Evolutionary conservation across 2,329 filamentous ascomycete species (phyloP), one percentile per base, ranked within the genome.

Genomic region (Celoporthe dispersa): DNA sequence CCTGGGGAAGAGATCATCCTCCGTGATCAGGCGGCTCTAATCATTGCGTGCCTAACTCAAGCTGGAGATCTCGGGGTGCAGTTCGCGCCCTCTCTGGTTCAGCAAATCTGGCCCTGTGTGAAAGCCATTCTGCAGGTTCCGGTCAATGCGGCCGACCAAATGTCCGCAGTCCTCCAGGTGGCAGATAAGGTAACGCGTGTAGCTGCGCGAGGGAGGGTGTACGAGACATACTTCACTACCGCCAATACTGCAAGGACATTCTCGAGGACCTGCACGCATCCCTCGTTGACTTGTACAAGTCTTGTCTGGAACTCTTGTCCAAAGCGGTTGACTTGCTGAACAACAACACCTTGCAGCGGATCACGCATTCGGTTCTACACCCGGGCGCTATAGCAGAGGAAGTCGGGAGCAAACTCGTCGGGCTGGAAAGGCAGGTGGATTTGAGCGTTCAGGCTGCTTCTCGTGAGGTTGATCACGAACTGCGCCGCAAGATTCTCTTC

Each of bases 31-130:
- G 51, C 64, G 8, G 64, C 48, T 28, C 5, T 39, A 0, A 44
- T 66, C 48, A 41, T 66, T n/a, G 6, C 48, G 31, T 66, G 64
- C 35, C 48, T 66, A 8, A 66, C 64, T n/a, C 59, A 41, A 31
- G 64, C 64, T n/a, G 64, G 64, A 9, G 37, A 66, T n/a, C 25
- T 57, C 35, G 64, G 64, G 7, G 12, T 41, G 14, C 3, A 44
- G 5, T 66, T 66, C 35, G 64, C 48, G 33, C 64, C 64, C 8
- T 39, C 64, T n/a, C 44, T 59, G 22, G 64, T 59, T 11, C 4
- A 19, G 7, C 48, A 57, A 3, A 33, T 66, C n/a, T 66, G 64
- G 48, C 48, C 64, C 22, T 55, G 48, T 22, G 19, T 66, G 9
- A 66, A 66, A 25, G 51, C 31, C 7, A 5, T 57, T 5, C 33